These are phyloP conservation scores for Pseudogymnoascus destructans DNA, from an alignment of 2,329 filamentous ascomycete genomes.

Conservation along the genomic window DNA sequence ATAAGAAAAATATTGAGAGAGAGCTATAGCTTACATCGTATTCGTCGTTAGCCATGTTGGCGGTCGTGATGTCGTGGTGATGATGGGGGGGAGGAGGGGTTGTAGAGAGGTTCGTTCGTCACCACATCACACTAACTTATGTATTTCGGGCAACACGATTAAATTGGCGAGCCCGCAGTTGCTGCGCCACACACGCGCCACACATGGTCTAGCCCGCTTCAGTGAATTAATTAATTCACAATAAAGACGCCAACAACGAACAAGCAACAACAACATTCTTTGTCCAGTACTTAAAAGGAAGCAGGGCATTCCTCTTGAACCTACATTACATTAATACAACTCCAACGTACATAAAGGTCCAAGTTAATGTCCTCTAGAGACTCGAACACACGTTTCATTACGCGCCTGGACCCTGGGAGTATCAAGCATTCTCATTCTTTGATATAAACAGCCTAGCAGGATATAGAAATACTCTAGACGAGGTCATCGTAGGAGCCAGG, in stretches of 20 bases:
- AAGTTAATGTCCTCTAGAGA: background rate
- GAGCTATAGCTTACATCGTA: conserved; percentile 72
- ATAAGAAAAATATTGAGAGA: conserved; percentile 15
- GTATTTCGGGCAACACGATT: conserved; percentile 15
- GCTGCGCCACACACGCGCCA: conserved; percentile 22
- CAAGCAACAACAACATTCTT: background rate
- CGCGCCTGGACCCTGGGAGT: background rate
- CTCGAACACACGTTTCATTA: background rate
- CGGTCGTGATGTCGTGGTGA: conserved; percentile 20
- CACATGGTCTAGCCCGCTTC: conserved; percentile 8
- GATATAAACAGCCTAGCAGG: background rate
- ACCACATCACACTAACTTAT: conserved; percentile 7
- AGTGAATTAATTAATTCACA: background rate
- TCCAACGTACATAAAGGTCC: background rate
- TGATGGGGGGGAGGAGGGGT: conserved; percentile 14
- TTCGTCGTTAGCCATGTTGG: conserved; percentile 97
- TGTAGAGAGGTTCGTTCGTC: conserved; percentile 11
- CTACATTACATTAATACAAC: background rate
- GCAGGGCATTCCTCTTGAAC: background rate
- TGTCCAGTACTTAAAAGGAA: background rate
- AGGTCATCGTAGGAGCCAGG: background rate
- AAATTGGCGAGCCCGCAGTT: conserved; percentile 2
- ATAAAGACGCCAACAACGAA: background rate
- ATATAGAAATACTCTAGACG: background rate
- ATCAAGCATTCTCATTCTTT: background rate